A percentile compares a stretch with the other conserved stretches of the same genome.
Evolutionary conservation across 139 green algal genomes (phyloP).

Genomic region (Closterium sp.): DNA sequence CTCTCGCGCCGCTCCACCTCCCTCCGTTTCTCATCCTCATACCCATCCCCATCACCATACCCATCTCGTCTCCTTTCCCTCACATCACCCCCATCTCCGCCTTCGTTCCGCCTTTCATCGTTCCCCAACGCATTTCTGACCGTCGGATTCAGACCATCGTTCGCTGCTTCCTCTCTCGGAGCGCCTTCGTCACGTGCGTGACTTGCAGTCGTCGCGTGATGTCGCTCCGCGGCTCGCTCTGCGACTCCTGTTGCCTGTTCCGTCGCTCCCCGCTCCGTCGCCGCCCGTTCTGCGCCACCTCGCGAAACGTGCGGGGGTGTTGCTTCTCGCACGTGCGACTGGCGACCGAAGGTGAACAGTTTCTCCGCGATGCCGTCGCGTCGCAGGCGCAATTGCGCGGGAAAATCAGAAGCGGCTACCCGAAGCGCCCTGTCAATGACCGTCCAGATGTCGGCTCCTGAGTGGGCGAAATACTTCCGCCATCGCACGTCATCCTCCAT

Average conservation of each 20-base stretch:
- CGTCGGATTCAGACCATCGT: neutral
- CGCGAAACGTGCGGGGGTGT: neutral
- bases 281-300: too few species aligned
- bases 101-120: neutral
- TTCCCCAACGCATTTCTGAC: neutral
- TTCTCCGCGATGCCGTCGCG: conserved; percentile 21
- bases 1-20: neutral
- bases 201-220: neutral
- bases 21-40: neutral
- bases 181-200: neutral
- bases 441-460: conserved; percentile 24
- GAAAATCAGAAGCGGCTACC: conserved; percentile 6
- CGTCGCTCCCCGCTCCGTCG: neutral
- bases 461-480: conserved; percentile 21
- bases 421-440: conserved; percentile 1
- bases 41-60: neutral
- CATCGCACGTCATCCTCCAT: conserved; percentile 19
- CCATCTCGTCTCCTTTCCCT: neutral
- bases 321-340: neutral
- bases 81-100: neutral
- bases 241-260: neutral
- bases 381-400: conserved; percentile 3
- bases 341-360: conserved; percentile 3
- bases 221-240: neutral
- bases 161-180: neutral